phyloP scores from a whole-genome alignment of 306 rosid species.

The Alnus glutinosa region DNA sequence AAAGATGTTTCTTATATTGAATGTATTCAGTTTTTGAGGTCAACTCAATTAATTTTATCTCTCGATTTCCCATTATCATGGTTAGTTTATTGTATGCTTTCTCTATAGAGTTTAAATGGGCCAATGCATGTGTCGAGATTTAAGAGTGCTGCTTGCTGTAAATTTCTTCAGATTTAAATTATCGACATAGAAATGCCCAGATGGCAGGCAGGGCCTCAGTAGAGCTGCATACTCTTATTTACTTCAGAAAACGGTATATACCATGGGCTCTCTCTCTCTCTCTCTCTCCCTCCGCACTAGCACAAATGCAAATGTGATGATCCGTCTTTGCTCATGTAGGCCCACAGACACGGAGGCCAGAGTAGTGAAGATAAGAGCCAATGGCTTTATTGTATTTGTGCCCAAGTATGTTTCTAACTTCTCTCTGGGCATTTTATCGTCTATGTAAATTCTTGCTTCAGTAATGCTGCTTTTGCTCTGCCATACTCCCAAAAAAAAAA shows the following conservation, averaged over 20 bases:
- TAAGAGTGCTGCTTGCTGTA: conserved; percentile 20
- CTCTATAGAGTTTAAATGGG: background rate
- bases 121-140: conserved; percentile 6
- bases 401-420: conserved; percentile 69
- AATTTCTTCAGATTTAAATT: conserved; percentile 75
- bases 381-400: conserved; percentile 91
- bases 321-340: conserved; percentile 48
- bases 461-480: conserved; percentile 1
- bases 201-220: conserved; percentile 95
- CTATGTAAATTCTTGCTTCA: background rate
- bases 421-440: background rate
- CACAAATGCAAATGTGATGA: conserved; percentile 17
- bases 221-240: conserved; percentile 85
- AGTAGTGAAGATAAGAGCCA: conserved; percentile 91
- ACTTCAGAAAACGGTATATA: conserved; percentile 70
- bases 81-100: background rate
- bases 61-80: background rate
- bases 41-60: background rate
- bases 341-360: conserved; percentile 91
- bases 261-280: conserved; percentile 7
- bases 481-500: background rate
- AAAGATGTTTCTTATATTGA: background rate
- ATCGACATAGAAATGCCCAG: conserved; percentile 95
- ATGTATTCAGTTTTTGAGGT: background rate
- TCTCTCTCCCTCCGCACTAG: conserved; percentile 3